These are phyloP conservation scores for Schoenoplectus tabernaemontani DNA, from an alignment of 202 grass and related monocot genomes.

Conservation along the genomic window DNA sequence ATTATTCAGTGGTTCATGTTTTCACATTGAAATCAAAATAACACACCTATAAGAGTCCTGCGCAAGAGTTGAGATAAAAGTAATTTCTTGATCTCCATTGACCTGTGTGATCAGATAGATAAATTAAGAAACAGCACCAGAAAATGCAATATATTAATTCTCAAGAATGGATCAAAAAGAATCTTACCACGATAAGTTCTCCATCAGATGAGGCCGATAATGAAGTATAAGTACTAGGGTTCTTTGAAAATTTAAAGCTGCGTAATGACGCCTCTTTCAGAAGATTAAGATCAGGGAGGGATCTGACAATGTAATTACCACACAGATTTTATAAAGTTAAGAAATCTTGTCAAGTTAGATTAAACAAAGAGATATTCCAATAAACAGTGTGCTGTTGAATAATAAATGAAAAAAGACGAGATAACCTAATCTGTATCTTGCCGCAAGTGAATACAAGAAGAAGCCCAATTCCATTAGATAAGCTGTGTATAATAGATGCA, in stretches of 20 bases:
- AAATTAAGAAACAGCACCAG: not conserved
- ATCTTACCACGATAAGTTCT: conserved; percentile 66
- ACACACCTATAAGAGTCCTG: conserved; percentile 81
- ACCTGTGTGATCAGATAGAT: conserved; percentile 48
- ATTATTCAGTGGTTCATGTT: conserved; percentile 11
- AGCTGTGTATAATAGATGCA: conserved; percentile 56
- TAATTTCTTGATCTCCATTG: conserved; percentile 59
- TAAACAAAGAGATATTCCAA: not conserved
- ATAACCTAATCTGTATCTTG: conserved; percentile 83
- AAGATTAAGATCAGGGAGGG: conserved; percentile 71
- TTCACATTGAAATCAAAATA: conserved; percentile 2
- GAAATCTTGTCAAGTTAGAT: not conserved
- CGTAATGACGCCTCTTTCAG: conserved; percentile 61
- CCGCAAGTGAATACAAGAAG: conserved; percentile 60
- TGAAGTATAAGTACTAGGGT: conserved; percentile 34
- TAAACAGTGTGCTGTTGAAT: not conserved
- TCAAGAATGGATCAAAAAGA: conserved; percentile 12
- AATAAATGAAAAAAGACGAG: conserved; percentile 15
- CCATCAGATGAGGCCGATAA: conserved; percentile 70
- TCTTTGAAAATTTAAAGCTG: conserved; percentile 53
- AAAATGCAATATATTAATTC: not conserved
- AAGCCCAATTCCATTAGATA: conserved; percentile 63
- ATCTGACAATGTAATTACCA: conserved; percentile 57
- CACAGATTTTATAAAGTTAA: conserved; percentile 16
- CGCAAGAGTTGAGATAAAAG: conserved; percentile 66